Base-by-base conservation (phyloP, 495 filamentous ascomycete genomes). In the Penicillium atrosanguineum region DNA sequence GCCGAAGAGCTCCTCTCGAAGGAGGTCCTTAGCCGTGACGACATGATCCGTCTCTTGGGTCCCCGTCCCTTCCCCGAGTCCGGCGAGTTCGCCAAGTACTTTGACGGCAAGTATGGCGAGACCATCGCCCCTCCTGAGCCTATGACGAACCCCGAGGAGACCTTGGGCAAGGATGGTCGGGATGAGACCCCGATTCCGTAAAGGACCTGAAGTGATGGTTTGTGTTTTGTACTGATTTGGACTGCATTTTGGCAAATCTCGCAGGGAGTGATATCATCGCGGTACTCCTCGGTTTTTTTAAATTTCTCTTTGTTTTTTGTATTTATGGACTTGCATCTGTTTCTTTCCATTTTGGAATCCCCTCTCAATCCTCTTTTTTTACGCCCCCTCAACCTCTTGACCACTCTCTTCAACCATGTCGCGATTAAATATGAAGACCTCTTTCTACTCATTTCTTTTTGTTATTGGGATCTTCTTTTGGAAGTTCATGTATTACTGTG, bases 1-100 rank as follows among this genome's bases (percentile, higher is more conserved):
- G 94, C 94, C 0, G 95, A 98, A 76, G 94, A 98, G 73, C 72
- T 98, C 48, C 73, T 98, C 53, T 79, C 72, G 51, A 97, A 97
- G 79, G 94, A 98, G 76, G 85, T 97, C 52, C 78, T 98, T 23
- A 82, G 82, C 15, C 79, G 94, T 46, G 94, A 97, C 55, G 94
- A 98, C 72, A 82, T 98, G 79, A 79, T 97, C 38, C 79, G 94
- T 47, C 74, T 98, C 44, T 75, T 98, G 21, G 94, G 94, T 3
- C 86, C 84, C 37, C 77, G 94, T 48, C 84, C 87, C 38, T 97
- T 85, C 68, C 84, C 85, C 20, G 91, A 97, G 42, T 83, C 86
- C 56, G 84, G 85, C 60, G 91, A 97, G 54, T 97, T 98, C 67
- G 71, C 82, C 46, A 97, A 96, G 74, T 97, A 96, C 74, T 98